A percentile compares a stretch with the other conserved stretches of the same genome.
Conservation (phyloP, 2,329 filamentous ascomycete genomes). For the Epichloe glyceriae region DNA sequence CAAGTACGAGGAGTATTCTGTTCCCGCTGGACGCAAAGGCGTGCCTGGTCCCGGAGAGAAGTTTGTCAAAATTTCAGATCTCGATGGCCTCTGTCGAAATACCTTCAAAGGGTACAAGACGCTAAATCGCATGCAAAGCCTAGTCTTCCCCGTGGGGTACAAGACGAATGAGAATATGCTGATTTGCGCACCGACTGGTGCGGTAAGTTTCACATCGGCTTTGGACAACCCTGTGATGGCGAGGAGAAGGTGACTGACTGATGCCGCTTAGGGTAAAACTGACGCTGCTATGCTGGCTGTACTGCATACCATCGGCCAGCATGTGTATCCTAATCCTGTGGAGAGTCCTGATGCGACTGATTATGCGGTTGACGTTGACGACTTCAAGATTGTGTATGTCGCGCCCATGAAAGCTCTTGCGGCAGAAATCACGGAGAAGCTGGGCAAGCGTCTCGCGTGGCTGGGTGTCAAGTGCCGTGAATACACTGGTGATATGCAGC, state of each 20-base stretch:
- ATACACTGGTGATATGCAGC: conserved; percentile 95
- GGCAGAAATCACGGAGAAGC: conserved; percentile 89
- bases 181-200: conserved; percentile 93
- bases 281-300: conserved; percentile 97
- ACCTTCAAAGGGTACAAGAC: conserved; percentile 92
- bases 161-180: conserved; percentile 97
- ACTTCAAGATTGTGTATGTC: conserved; percentile 98
- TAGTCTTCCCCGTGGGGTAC: conserved; percentile 92
- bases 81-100: conserved; percentile 80
- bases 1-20: conserved; percentile 79
- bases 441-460: conserved; percentile 86
- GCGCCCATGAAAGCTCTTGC: conserved; percentile 98
- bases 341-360: conserved; percentile 62
- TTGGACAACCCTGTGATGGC: neutral
- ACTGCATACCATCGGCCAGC: conserved; percentile 78
- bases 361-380: conserved; percentile 69
- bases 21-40: conserved; percentile 73
- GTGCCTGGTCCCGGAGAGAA: conserved; percentile 58
- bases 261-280: conserved; percentile 60
- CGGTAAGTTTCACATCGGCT: conserved; percentile 34
- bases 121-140: conserved; percentile 94
- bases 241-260: neutral
- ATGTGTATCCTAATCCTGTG: conserved; percentile 65
- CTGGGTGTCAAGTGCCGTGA: conserved; percentile 85
- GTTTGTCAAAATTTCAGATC: conserved; percentile 63